Evolutionary conservation across 352 stramenopile species (phyloP), one percentile per base, ranked within the genome.

Genomic region (Aphanomyces stellatus): DNA sequence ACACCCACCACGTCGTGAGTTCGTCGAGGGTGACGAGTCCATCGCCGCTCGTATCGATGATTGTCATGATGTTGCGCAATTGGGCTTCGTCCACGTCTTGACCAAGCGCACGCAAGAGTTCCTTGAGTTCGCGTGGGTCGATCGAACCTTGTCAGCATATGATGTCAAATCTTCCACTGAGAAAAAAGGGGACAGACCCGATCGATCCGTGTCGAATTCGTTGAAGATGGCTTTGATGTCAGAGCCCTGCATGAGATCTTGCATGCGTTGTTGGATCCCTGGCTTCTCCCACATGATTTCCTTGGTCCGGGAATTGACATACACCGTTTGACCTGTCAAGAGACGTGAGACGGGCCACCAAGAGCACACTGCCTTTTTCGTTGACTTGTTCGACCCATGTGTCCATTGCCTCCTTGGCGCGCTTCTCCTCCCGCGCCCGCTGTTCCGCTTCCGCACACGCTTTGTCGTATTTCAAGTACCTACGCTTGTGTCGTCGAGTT

Each of bases 11-110:
- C 2, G 77, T 76, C 22, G 83, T 53, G 60, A 91, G 88, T 60
- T 91, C 82, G 59, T 80, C 76, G 5, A 88, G 53, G 40, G 76
- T 88, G 35, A 91, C 74, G 1, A 72, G 72, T 8, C 72, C 69
- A 59, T 89, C 81, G 33, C 80, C 81, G 42, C 79, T 88, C 0
- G 72, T 75, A 51, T 89, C 82, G 63, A 91, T 91, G 13, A 75
- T 71, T 22, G 64, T 51, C 66, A 89, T 74, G 76, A 89, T 88
- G 24, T 85, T 72, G 15, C 57, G 65, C 11, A 87, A 59, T 51
- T 89, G 80, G 0, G 17, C 25, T 2, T 72, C 60, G 53, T 73
- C 63, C 71, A 89, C 76, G 2, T 74, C 69, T 42, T 88, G 75
- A 0, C 82, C 82, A 2, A 91, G 72, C 15, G 72, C 72, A 25